Evolutionary conservation across 2,329 filamentous ascomycete species (phyloP).

Genomic region (Polytolypa hystricis): DNA sequence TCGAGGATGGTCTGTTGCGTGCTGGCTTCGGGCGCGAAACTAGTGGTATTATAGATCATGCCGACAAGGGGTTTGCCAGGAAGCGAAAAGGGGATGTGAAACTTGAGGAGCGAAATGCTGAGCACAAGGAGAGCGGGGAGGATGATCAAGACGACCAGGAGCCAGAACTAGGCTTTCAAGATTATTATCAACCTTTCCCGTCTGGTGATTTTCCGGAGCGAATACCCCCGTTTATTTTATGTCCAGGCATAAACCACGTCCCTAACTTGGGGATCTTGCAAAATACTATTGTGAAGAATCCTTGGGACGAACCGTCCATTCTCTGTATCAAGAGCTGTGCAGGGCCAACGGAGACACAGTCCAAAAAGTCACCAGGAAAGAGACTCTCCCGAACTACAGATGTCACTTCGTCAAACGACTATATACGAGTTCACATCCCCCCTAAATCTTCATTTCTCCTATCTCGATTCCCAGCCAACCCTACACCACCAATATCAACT

Average conservation of each 20-base stretch:
- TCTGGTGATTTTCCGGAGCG: background rate
- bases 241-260: constrained; percentile 24
- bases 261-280: constrained; percentile 15
- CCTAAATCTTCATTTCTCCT: constrained; percentile 39
- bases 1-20: too few species aligned
- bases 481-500: constrained; percentile 1
- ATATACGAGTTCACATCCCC: constrained; percentile 36
- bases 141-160: background rate
- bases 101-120: background rate
- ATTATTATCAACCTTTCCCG: background rate
- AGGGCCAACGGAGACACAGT: background rate
- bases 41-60: background rate
- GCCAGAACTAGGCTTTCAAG: background rate
- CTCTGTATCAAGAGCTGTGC: constrained; percentile 8
- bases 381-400: background rate
- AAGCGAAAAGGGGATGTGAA: constrained; percentile 1
- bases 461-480: constrained; percentile 24
- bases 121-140: background rate
- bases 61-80: background rate
- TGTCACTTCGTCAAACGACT: too few species aligned
- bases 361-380: constrained; percentile 4
- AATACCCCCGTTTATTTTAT: constrained; percentile 23
- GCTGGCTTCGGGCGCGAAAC: too few species aligned
- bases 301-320: constrained; percentile 13
- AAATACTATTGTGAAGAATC: constrained; percentile 21